Evolutionary conservation across 352 stramenopile genomes (phyloP).

Genomic region (Globisporangium takayamanum): DNA sequence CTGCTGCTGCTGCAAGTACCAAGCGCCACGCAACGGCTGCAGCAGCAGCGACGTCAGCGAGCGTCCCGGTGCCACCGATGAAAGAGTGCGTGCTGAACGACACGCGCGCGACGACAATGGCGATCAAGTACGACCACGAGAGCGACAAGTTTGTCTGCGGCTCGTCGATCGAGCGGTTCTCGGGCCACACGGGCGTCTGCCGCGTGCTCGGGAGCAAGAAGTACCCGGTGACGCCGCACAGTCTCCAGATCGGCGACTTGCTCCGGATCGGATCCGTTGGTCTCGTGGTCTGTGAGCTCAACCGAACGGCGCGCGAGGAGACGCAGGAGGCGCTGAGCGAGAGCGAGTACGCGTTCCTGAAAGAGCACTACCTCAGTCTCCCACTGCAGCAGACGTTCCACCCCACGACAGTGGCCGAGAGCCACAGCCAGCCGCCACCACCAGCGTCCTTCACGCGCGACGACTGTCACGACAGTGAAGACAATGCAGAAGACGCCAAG

Average conservation of each 20-base stretch:
- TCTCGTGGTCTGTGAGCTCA: conserved; percentile 89
- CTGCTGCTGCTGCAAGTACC: neutral
- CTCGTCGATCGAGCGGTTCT: conserved; percentile 87
- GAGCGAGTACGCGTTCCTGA: conserved; percentile 83
- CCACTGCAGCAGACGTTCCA: conserved; percentile 81
- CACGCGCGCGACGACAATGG: conserved; percentile 67
- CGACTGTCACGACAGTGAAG: conserved; percentile 14
- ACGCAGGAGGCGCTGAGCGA: conserved; percentile 73
- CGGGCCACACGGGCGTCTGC: conserved; percentile 87
- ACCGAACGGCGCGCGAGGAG: conserved; percentile 59
- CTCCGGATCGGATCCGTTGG: conserved; percentile 88
- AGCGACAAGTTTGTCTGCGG: conserved; percentile 77
- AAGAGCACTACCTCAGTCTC: conserved; percentile 83
- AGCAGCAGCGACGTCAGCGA: neutral
- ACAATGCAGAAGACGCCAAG: conserved; percentile 15
- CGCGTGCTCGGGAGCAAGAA: conserved; percentile 87
- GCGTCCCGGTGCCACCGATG: conserved; percentile 29
- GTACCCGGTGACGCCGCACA: conserved; percentile 71
- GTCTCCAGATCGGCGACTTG: conserved; percentile 73
- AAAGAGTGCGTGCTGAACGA: conserved; percentile 84
- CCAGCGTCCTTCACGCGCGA: neutral
- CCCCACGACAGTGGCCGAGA: conserved; percentile 25
- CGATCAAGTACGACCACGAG: conserved; percentile 58
- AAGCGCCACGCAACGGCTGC: conserved; percentile 1
- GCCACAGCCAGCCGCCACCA: neutral